A percentile compares a stretch with the other conserved stretches of the same genome.
Evolutionary conservation across 768 basidiomycete species (phyloP).

Genomic region (Lactarius trivialis): DNA sequence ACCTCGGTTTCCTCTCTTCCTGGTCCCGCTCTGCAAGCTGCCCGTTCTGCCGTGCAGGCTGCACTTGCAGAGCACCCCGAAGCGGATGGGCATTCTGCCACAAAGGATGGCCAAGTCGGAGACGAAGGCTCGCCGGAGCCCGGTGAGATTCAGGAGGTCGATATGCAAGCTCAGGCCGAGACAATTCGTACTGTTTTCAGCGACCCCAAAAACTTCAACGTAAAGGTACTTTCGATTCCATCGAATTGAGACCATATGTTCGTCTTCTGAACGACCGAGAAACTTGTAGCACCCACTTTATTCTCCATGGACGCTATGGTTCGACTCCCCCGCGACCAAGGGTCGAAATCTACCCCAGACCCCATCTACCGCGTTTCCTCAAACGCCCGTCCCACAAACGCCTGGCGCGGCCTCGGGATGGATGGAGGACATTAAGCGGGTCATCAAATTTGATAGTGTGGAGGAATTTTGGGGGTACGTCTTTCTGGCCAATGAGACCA

Average conservation of each 20-base stretch:
- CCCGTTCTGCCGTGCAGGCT: constrained; percentile 69
- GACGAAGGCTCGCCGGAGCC: constrained; percentile 45
- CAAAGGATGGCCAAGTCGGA: constrained; percentile 30
- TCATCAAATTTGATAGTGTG: constrained; percentile 92
- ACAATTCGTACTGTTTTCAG: constrained; percentile 89
- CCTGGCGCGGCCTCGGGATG: constrained; percentile 81
- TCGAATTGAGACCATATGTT: neutral
- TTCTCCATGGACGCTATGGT: constrained; percentile 97
- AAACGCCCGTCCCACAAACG: constrained; percentile 66
- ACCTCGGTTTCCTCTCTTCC: constrained; percentile 47
- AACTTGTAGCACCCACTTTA: constrained; percentile 76
- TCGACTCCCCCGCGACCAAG: constrained; percentile 91
- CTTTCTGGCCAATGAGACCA: neutral
- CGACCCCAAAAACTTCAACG: constrained; percentile 89
- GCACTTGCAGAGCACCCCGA: constrained; percentile 56
- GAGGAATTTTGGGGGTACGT: constrained; percentile 99
- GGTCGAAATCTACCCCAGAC: constrained; percentile 84
- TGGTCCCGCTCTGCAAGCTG: constrained; percentile 64
- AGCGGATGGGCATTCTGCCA: constrained; percentile 22
- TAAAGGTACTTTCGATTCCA: constrained; percentile 60
- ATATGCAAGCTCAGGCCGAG: constrained; percentile 78
- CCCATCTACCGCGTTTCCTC: constrained; percentile 68
- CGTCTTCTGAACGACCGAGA: neutral
- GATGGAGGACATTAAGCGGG: constrained; percentile 99
- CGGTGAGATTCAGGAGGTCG: constrained; percentile 82